Percentiles rank a stretch among this genome's conserved stretches.
These are phyloP conservation scores for Colletotrichum viniferum DNA, from an alignment of 2,329 filamentous ascomycete species.

Conservation along the genomic window DNA sequence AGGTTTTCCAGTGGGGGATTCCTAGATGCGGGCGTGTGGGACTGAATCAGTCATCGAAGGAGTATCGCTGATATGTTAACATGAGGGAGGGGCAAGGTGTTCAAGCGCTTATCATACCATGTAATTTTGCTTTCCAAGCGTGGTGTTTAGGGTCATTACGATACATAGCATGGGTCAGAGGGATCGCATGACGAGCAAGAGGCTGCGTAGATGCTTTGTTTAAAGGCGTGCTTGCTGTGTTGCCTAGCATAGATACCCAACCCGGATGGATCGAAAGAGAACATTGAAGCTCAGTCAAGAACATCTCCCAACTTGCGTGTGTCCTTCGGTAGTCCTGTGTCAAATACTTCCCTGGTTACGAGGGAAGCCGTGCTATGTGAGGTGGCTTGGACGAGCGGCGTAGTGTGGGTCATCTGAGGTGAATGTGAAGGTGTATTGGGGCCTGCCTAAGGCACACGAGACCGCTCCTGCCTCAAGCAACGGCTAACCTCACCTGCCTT, in stretches of 20 bases:
- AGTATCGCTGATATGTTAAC: neutral
- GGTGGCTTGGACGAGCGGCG: neutral
- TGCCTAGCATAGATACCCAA: neutral
- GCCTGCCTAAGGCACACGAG: neutral
- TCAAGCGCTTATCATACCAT: neutral
- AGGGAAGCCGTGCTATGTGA: neutral
- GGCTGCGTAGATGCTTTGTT: neutral
- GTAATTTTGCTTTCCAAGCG: neutral
- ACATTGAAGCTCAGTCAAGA: neutral
- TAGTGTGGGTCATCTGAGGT: neutral
- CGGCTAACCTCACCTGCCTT: neutral
- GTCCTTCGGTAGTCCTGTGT: neutral
- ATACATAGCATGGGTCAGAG: neutral
- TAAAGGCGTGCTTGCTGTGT: neutral
- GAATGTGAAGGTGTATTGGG: neutral
- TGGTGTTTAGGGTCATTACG: neutral
- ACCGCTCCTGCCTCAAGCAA: neutral
- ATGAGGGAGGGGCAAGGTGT: neutral
- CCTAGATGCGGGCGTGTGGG: slow-evolving; percentile 10
- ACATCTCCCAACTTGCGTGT: neutral
- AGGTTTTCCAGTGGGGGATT: neutral
- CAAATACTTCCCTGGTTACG: neutral
- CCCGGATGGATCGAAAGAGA: neutral
- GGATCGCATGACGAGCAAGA: neutral
- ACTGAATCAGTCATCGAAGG: neutral